These are phyloP conservation scores for Limonium bicolor DNA, from an alignment of 148 eudicot species.

Conservation along the genomic window DNA sequence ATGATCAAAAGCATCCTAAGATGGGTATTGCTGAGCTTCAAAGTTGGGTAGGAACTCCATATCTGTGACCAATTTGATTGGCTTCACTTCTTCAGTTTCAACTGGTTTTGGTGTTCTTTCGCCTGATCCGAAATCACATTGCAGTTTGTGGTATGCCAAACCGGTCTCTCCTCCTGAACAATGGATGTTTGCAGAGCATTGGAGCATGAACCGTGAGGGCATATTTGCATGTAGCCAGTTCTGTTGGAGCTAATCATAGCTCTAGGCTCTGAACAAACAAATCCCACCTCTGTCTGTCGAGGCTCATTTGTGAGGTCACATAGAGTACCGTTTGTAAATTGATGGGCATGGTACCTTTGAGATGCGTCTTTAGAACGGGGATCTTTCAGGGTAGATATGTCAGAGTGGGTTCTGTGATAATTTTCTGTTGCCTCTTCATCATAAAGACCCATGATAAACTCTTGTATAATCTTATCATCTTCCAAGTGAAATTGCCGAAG, in stretches of 20 bases:
- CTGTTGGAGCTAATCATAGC: conserved; percentile 84
- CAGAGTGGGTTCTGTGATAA: conserved; percentile 63
- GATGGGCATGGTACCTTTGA: conserved; percentile 87
- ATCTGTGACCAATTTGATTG: conserved; percentile 43
- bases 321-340: conserved; percentile 64
- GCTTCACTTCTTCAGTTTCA: conserved; percentile 15
- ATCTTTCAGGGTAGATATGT: conserved; percentile 65
- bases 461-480: conserved; percentile 89
- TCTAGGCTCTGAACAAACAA: conserved; percentile 87
- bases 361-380: conserved; percentile 93
- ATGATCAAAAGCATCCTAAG: conserved; percentile 10
- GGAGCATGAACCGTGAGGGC: conserved; percentile 79
- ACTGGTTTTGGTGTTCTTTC: conserved; percentile 25
- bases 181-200: conserved; percentile 83
- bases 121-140: conserved; percentile 44
- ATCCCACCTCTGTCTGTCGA: conserved; percentile 94
- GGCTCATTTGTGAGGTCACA: conserved; percentile 82
- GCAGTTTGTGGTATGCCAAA: conserved; percentile 70
- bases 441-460: conserved; percentile 64
- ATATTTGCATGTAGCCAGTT: conserved; percentile 91
- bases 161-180: conserved; percentile 87
- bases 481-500: conserved; percentile 80
- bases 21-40: conserved; percentile 27
- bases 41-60: conserved; percentile 15
- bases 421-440: conserved; percentile 76